Base-by-base conservation (phyloP, 768 basidiomycete species). In the Hysterangium stoloniferum region DNA sequence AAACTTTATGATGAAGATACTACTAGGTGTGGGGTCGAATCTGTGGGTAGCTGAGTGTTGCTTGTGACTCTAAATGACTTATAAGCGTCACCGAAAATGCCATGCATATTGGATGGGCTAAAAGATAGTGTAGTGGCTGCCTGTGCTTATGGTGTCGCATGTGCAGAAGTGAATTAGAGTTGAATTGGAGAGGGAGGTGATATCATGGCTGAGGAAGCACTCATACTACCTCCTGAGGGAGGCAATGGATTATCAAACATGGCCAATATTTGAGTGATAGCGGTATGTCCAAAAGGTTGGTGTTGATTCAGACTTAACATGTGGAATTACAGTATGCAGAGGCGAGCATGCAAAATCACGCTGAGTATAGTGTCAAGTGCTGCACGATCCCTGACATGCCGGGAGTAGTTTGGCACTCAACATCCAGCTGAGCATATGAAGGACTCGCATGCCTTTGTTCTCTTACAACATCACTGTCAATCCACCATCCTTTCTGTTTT, bases 41-140 rank as follows among this genome's bases (percentile, higher is more conserved):
- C 52, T 61, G 67, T 53, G 66, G 64, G 62, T 67, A 69, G 17
- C 72, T 66, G 19, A 66, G 65, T 51, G 70, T n/a, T 35, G 62
- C 58, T 53, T 46, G 37, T 45, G 62, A 56, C 25, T 55, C 59
- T 6, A 56, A 53, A 17, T 61, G 53, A 46, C 76, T 75, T 32
- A 91, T 89, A 0, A 87, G 89, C 5, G 91, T 92, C 87, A 93
- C 93, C 3, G 86, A 89, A 56, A 96, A 96, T 42, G 91, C 92
- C 28, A 83, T 73, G 33, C 87, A 80, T 20, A 95, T 84, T 0
- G 84, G 86, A 60, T 89, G 86, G 4, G 86, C 88, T 32, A 94
- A 76, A 60, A 86, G 80, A 53, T 78, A 75, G n/a, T n/a, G n/a
- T 32, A 68, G 69, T 22, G 62, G 57, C 52, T 55, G 60, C 43